Base-by-base conservation (phyloP, 257 asterid genomes). In the Fraxinus pennsylvanica region DNA sequence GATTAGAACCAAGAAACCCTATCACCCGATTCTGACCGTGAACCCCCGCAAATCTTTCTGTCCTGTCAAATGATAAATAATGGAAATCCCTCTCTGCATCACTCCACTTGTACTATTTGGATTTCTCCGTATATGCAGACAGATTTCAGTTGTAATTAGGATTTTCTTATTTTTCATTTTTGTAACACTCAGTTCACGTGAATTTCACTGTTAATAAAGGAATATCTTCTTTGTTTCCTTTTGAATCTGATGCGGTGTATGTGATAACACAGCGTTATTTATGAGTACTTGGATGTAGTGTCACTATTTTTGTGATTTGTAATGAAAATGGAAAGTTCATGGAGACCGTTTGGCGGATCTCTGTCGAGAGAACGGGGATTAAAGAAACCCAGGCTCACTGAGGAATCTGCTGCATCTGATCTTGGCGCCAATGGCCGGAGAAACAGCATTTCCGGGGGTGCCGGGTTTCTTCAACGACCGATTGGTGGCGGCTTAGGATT, bases 261-360 rank as follows among this genome's bases (percentile, higher is more conserved):
- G 17, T 45, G 17, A 79, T 76, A 21, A 29, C 76, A 2, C 76
- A 79, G 80, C 69, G 76, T 67, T 19, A 2, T 76, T 33, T 35
- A 83, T 84, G 85, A 73, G 13, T 30, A 67, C 79, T 66, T 45
- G 68, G 66, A 12, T 68, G 50, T 77, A 45, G 84, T 74, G 41
- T 69, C 82, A 50, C 83, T 82, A 81, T 32, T 82, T 86, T 79
- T 71, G 77, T 79, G 78, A 84, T 78, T 45, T 45, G 66, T 84
- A 66, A 81, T 81, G 88, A 85, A 82, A 78, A 94, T 91, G 97
- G 97, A 94, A 82, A 90, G 90, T 75, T 85, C 96, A 14, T 89
- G 98, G 52, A 88, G 99, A 79, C 89, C 91, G n/a, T 92, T 89
- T 35, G 96, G 86, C 73, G 90, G 97, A 92, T 90, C 92, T 84